Conservation (phyloP, 108 stramenopile genomes). For the Nitzschia palea region DNA sequence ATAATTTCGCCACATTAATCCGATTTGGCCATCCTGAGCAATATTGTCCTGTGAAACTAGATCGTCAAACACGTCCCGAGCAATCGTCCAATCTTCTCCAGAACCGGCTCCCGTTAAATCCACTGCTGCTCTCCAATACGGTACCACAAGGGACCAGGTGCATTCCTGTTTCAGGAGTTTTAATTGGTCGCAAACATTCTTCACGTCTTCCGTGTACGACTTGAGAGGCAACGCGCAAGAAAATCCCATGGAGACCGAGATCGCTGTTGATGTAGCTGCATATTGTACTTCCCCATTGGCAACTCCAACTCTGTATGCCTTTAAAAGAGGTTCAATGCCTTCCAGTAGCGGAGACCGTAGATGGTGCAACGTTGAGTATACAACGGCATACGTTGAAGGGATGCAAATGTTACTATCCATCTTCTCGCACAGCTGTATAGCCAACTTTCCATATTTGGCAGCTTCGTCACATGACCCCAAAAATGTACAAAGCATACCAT, state of each 20-base stretch:
- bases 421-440: conserved; percentile 1
- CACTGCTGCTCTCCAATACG: conserved; percentile 6
- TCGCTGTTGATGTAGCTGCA: neutral
- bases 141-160: neutral
- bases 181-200: conserved; percentile 8
- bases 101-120: neutral
- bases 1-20: neutral
- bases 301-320: conserved; percentile 1
- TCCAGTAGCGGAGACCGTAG: neutral
- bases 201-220: conserved; percentile 11
- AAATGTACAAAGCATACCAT: neutral
- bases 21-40: neutral
- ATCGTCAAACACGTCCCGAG: neutral
- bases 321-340: neutral
- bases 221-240: conserved; percentile 7
- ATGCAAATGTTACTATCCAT: conserved; percentile 10
- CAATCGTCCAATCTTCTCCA: neutral
- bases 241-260: conserved; percentile 9
- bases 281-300: conserved; percentile 7
- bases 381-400: conserved; percentile 1
- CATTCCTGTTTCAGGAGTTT: conserved; percentile 9
- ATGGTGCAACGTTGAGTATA: conserved; percentile 7
- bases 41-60: neutral
- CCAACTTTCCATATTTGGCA: neutral
- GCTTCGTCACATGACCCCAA: conserved; percentile 2